Evolutionary conservation across 257 asterid species (phyloP), one percentile per base, ranked within the genome.

Genomic region (Nyctanthes arbortristis): DNA sequence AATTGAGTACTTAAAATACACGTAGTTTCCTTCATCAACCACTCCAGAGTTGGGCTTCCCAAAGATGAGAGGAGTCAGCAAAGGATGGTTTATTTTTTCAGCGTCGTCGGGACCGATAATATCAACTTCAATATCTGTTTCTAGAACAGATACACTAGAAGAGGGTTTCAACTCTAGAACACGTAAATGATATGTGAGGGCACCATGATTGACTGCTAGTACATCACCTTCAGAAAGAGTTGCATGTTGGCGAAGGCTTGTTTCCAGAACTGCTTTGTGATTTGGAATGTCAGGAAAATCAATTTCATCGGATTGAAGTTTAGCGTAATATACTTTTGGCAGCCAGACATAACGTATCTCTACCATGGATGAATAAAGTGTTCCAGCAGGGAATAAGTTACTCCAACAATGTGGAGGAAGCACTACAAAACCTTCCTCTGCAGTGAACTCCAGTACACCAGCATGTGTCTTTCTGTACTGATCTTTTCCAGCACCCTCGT

Each of bases 191-290:
- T 91, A 94, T 12, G 88, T 79, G 43, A 91, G 75, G 30, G 75
- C 80, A 56, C 99, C 99, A 54, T 94, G 93, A 65, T 67, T 79
- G 64, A 94, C 97, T 0, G 85, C 84, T 2, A 94, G 87, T 24
- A 78, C 65, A 71, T 91, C 97, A 24, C 93, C 96, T 84, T 88
- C 81, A 1, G 99, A 87, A 63, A 94, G 95, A 31, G 99, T 91
- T 1, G 99, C 97, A 58, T 94, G 97, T 70, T 88, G 96, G 69
- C 97, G 96, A 61, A 94, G 96, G 77, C 92, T 84, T 5, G 99
- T 94, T 80, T 94, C 99, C 59, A 94, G 87, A 45, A 94, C 99
- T 5, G 99, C 99, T 87, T 91, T 94, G 82, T 94, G 96, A 78
- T 94, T 94, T 66, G 97, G 99, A 67, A 91, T 89, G 78, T 94